Evolutionary conservation across 2,329 filamentous ascomycete genomes (phyloP).

Genomic region (Diaporthe caulivora): DNA sequence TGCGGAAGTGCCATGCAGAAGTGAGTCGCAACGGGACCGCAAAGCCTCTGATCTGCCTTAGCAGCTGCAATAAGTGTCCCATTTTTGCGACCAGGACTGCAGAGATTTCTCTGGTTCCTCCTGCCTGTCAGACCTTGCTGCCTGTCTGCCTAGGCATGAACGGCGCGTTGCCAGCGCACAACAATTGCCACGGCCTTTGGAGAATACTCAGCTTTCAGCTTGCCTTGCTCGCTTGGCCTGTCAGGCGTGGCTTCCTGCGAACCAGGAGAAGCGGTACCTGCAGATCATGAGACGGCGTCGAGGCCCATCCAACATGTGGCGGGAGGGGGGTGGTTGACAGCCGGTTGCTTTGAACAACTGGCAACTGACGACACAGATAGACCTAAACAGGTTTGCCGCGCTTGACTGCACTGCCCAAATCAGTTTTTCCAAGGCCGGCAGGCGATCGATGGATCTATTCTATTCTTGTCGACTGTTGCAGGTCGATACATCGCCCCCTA

Average conservation of each 20-base stretch:
- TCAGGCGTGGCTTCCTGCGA: conserved; percentile 36
- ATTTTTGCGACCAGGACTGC: conserved; percentile 8
- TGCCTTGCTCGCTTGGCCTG: conserved; percentile 40
- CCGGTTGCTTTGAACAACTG: not conserved
- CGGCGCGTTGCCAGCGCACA: conserved; percentile 33
- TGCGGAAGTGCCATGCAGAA: conserved; percentile 37
- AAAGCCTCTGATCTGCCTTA: conserved; percentile 37
- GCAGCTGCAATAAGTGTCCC: conserved; percentile 33
- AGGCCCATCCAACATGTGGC: not conserved
- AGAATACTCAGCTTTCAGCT: conserved; percentile 49
- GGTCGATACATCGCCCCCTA: not conserved
- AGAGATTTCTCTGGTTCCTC: conserved; percentile 8
- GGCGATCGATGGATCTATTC: conserved; percentile 18
- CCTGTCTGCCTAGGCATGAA: not conserved
- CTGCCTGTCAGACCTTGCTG: not conserved
- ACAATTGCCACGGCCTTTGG: conserved; percentile 33
- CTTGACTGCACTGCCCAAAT: conserved; percentile 25
- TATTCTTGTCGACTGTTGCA: conserved; percentile 28
- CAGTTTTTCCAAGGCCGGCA: not conserved
- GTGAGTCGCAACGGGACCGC: conserved; percentile 6
- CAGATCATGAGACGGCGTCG: conserved; percentile 24
- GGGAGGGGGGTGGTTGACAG: too few relatives aligned
- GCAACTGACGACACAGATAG: not conserved
- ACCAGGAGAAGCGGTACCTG: conserved; percentile 22
- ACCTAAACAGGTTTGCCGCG: not conserved